Conservation (phyloP, 2,329 filamentous ascomycete species). For the Epicoccum sorghinum region DNA sequence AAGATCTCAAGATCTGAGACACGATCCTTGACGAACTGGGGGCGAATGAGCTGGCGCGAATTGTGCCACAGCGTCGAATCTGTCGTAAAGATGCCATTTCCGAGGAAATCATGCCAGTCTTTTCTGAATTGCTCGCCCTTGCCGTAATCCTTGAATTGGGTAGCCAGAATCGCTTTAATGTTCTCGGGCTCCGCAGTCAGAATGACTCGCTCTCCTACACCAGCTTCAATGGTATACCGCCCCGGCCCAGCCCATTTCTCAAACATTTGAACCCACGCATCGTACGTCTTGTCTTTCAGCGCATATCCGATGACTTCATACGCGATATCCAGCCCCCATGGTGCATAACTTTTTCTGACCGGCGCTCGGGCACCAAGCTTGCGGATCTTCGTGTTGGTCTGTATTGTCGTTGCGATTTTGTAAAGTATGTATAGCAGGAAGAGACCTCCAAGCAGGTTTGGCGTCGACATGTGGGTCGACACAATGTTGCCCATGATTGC, state of each 20-base stretch:
- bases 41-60: slow-evolving; percentile 80
- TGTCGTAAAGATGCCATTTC: slow-evolving; percentile 72
- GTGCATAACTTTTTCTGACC: slow-evolving; percentile 45
- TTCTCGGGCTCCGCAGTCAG: slow-evolving; percentile 87
- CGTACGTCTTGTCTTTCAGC: slow-evolving; percentile 61
- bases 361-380: slow-evolving; percentile 55
- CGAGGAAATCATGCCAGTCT: slow-evolving; percentile 78
- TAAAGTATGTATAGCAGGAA: slow-evolving; percentile 29
- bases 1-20: slow-evolving; percentile 82
- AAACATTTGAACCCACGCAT: slow-evolving; percentile 66
- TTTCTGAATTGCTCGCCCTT: slow-evolving; percentile 77
- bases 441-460: slow-evolving; percentile 31
- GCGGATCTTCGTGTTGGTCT: slow-evolving; percentile 46
- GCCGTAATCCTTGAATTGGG: slow-evolving; percentile 84
- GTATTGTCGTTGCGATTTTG: slow-evolving; percentile 24
- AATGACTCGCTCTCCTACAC: slow-evolving; percentile 65
- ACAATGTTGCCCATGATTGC: slow-evolving; percentile 32
- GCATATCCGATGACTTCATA: slow-evolving; percentile 61
- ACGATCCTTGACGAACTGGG: slow-evolving; percentile 85
- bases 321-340: slow-evolving; percentile 68
- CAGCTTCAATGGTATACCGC: slow-evolving; percentile 66
- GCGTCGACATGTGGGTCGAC: slow-evolving; percentile 25
- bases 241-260: slow-evolving; percentile 41
- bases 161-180: slow-evolving; percentile 87
- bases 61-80: slow-evolving; percentile 81